Evolutionary conservation across 345 rosid species (phyloP).

Genomic region (Bruguiera gymnorhiza): DNA sequence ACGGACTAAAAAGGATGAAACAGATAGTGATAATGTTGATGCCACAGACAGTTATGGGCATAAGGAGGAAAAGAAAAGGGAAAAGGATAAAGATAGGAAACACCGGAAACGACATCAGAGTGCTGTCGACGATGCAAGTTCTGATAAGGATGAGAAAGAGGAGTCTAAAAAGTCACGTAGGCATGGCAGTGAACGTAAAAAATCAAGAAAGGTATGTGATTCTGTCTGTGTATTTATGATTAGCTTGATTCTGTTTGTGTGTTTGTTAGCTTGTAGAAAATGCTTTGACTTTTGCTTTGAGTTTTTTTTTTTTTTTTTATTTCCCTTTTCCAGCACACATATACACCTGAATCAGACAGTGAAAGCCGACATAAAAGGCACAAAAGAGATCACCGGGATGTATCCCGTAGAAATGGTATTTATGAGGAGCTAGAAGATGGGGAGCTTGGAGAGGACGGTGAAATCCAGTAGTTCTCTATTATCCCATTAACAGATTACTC

Average conservation of each 20-base stretch:
- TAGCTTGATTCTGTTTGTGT: not conserved
- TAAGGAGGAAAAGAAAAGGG: constrained; percentile 78
- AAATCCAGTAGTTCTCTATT: constrained; percentile 44
- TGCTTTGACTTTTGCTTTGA: constrained; percentile 3
- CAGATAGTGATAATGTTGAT: constrained; percentile 76
- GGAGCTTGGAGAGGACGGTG: constrained; percentile 90
- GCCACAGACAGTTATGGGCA: constrained; percentile 50
- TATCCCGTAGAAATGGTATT: constrained; percentile 60
- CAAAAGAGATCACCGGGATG: constrained; percentile 71
- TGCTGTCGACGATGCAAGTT: constrained; percentile 63
- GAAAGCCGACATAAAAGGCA: constrained; percentile 72
- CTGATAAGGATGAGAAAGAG: constrained; percentile 82
- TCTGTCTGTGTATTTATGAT: not conserved
- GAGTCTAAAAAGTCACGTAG: constrained; percentile 72
- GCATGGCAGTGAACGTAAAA: constrained; percentile 80
- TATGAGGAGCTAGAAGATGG: constrained; percentile 93
- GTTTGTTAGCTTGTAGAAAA: constrained; percentile 8
- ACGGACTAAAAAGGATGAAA: constrained; percentile 64
- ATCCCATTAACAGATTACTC: not conserved
- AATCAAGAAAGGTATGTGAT: constrained; percentile 71
- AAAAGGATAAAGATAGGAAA: constrained; percentile 78
- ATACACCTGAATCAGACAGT: constrained; percentile 77
- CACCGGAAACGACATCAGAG: constrained; percentile 74
- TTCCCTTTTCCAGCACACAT: constrained; percentile 47
- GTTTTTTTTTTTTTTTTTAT: constrained; percentile 13